These are phyloP conservation scores for Lumnitzera littorea DNA, from an alignment of 345 rosid genomes.

Conservation along the genomic window DNA sequence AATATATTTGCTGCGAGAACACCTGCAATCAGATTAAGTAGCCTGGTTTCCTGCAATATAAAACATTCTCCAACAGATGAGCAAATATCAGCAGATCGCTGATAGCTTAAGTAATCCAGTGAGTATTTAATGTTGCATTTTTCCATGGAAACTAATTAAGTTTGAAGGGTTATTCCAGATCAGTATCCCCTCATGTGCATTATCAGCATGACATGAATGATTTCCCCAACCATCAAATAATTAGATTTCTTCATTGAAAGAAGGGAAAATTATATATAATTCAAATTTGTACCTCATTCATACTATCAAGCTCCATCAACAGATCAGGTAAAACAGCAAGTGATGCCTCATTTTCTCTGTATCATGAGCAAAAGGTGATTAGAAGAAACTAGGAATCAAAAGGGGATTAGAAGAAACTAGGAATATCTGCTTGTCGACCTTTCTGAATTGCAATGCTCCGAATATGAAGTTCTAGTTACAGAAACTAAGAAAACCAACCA, in stretches of 20 bases:
- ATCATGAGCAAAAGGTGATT: conserved; percentile 6
- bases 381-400: conserved; percentile 7
- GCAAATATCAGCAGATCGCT: too few relatives aligned
- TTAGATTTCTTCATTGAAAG: neutral
- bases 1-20: conserved; percentile 98
- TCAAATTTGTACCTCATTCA: conserved; percentile 64
- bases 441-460: too few relatives aligned
- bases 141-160: neutral
- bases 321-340: conserved; percentile 94
- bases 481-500: too few relatives aligned
- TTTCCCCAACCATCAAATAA: too few relatives aligned
- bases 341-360: conserved; percentile 98
- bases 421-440: neutral
- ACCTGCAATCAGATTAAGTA: conserved; percentile 87
- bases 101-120: neutral
- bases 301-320: conserved; percentile 69
- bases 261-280: conserved; percentile 5
- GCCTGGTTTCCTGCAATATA: conserved; percentile 68
- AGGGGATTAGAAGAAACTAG: conserved; percentile 2
- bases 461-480: too few relatives aligned
- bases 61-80: neutral
- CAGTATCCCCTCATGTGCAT: too few relatives aligned
- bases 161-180: neutral
- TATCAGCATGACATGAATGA: too few relatives aligned
- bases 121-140: neutral